Evolutionary conservation across 2,329 filamentous ascomycete species (phyloP).

Genomic region (Aspergillus ochraceus): DNA sequence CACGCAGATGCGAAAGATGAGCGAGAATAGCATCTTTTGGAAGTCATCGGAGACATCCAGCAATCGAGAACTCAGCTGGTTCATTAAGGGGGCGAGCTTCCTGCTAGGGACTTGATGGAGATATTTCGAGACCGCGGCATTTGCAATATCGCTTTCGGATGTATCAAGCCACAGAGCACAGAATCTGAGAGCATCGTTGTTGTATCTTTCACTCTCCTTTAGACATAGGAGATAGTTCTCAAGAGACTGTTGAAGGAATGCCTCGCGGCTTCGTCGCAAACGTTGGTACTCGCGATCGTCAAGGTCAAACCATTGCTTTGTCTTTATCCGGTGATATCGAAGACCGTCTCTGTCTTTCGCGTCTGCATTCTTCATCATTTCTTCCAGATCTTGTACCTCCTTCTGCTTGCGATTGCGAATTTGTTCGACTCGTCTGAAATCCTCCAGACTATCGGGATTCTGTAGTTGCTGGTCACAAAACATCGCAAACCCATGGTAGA

Average conservation of each 20-base stretch:
- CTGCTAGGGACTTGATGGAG: constrained; percentile 76
- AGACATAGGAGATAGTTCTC: constrained; percentile 91
- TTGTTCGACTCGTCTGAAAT: constrained; percentile 76
- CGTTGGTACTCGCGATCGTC: constrained; percentile 85
- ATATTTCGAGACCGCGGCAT: constrained; percentile 70
- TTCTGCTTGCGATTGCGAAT: constrained; percentile 77
- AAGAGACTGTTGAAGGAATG: constrained; percentile 83
- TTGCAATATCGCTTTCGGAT: constrained; percentile 72
- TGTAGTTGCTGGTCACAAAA: constrained; percentile 96
- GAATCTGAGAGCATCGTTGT: constrained; percentile 87
- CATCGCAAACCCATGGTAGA: constrained; percentile 90
- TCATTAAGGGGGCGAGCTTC: constrained; percentile 92
- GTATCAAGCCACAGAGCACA: constrained; percentile 92
- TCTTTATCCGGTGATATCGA: constrained; percentile 64
- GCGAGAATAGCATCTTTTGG: constrained; percentile 69
- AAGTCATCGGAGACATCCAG: constrained; percentile 70
- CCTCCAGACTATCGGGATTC: constrained; percentile 79
- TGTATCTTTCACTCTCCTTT: constrained; percentile 79
- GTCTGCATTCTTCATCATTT: constrained; percentile 53
- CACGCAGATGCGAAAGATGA: constrained; percentile 80
- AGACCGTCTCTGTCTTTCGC: constrained; percentile 58
- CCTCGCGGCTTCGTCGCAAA: constrained; percentile 71
- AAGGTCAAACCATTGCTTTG: constrained; percentile 85
- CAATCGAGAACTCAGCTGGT: constrained; percentile 91
- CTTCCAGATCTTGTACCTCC: constrained; percentile 73